A percentile compares a stretch with the other conserved stretches of the same genome.
Evolutionary conservation across 2,329 filamentous ascomycete genomes (phyloP).

Genomic region (Sarocladium strictum): DNA sequence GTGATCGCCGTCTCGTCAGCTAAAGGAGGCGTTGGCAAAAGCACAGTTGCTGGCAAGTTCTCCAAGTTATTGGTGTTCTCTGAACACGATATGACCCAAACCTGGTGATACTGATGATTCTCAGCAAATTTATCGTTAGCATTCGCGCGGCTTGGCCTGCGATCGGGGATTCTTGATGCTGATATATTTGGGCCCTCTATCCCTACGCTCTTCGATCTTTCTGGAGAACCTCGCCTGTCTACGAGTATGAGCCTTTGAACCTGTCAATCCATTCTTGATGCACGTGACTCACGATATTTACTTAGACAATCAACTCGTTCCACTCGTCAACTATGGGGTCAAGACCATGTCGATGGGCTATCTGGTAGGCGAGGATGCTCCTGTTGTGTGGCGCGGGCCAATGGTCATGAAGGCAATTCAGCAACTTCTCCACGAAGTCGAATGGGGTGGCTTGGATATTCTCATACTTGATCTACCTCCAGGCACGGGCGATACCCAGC

Average conservation of each 20-base stretch:
- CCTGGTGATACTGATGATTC: background rate
- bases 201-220: slow-evolving; percentile 79
- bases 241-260: slow-evolving; percentile 38
- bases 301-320: slow-evolving; percentile 72
- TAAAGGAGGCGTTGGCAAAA: slow-evolving; percentile 97
- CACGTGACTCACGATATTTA: background rate
- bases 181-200: slow-evolving; percentile 97
- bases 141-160: slow-evolving; percentile 74
- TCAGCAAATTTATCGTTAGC: slow-evolving; percentile 76
- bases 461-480: slow-evolving; percentile 88
- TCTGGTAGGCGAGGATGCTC: slow-evolving; percentile 70
- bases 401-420: slow-evolving; percentile 98
- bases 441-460: slow-evolving; percentile 85
- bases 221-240: slow-evolving; percentile 70
- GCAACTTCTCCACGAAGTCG: slow-evolving; percentile 89
- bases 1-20: slow-evolving; percentile 96
- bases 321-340: slow-evolving; percentile 88
- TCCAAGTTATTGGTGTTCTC: background rate
- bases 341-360: slow-evolving; percentile 99
- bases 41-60: slow-evolving; percentile 71
- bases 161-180: slow-evolving; percentile 84
- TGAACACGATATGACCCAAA: background rate
- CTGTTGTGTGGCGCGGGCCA: slow-evolving; percentile 89
- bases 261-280: background rate
- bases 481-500: slow-evolving; percentile 89